Percentiles rank a stretch among this genome's conserved stretches.
Conservation (phyloP, 768 basidiomycete genomes). For the Austroboletus eburneus region DNA sequence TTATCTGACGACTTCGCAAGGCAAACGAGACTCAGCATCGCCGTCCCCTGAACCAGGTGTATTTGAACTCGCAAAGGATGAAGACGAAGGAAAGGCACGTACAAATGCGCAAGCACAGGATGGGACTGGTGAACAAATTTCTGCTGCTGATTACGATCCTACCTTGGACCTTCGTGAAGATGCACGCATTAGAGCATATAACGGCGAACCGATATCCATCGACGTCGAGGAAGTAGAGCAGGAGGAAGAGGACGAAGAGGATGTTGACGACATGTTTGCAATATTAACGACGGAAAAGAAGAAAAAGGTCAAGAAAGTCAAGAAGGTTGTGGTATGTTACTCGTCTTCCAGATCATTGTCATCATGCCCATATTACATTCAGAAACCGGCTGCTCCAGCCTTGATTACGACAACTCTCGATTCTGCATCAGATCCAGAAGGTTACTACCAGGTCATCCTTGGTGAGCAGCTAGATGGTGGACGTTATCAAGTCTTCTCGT, state of each 20-base stretch:
- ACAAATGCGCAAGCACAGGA: conserved; percentile 44
- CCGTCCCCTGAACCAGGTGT: conserved; percentile 53
- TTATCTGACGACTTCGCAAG: conserved; percentile 26
- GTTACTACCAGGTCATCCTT: conserved; percentile 91
- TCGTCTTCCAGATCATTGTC: neutral
- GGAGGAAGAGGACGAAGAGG: conserved; percentile 70
- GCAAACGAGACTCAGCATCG: conserved; percentile 51
- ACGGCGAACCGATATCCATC: conserved; percentile 32
- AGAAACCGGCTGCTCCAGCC: conserved; percentile 55
- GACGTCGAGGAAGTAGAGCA: conserved; percentile 47
- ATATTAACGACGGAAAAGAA: conserved; percentile 46
- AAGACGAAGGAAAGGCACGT: conserved; percentile 45
- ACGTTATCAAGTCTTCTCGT: conserved; percentile 91
- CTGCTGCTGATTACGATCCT: conserved; percentile 92
- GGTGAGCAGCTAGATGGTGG: conserved; percentile 93
- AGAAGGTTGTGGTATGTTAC: conserved; percentile 50
- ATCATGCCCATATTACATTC: conserved; percentile 3
- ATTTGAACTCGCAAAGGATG: conserved; percentile 69
- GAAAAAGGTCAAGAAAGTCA: conserved; percentile 53
- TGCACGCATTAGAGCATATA: conserved; percentile 62
- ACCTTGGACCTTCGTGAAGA: conserved; percentile 81
- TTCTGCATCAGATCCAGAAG: conserved; percentile 89
- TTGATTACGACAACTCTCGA: conserved; percentile 79
- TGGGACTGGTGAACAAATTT: conserved; percentile 62
- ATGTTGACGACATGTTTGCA: conserved; percentile 96